A percentile compares a stretch with the other conserved stretches of the same genome.
Evolutionary conservation across 257 asterid genomes (phyloP).

Genomic region (Solanum ossicruentum): DNA sequence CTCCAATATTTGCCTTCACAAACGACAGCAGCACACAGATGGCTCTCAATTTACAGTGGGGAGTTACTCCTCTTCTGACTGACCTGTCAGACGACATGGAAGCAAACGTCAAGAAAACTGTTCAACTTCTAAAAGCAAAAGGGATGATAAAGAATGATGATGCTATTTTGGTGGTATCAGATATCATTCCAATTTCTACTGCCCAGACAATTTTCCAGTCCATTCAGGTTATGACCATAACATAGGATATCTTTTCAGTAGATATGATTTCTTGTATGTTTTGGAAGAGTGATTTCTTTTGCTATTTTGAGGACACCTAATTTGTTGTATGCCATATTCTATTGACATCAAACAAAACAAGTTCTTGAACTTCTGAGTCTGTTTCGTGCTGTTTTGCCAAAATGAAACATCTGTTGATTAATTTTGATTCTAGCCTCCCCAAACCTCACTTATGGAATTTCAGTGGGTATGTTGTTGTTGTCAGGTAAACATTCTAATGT

Average conservation of each 20-base stretch:
- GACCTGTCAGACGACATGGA: slow-evolving; percentile 78
- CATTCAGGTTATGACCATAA: slow-evolving; percentile 52
- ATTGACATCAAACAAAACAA: neutral
- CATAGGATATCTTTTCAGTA: neutral
- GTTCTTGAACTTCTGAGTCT: neutral
- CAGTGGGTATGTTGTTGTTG: too few relatives aligned
- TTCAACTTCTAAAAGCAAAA: slow-evolving; percentile 39
- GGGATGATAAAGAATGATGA: slow-evolving; percentile 57
- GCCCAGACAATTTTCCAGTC: slow-evolving; percentile 52
- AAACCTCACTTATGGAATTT: too few relatives aligned
- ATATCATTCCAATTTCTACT: slow-evolving; percentile 44
- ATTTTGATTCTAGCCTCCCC: neutral
- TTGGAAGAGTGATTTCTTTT: neutral
- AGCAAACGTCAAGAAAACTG: slow-evolving; percentile 30
- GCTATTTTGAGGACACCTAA: neutral
- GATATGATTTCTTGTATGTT: neutral
- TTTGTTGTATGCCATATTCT: neutral
- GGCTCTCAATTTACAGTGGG: slow-evolving; percentile 77
- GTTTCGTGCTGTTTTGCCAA: neutral
- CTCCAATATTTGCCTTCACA: slow-evolving; percentile 76
- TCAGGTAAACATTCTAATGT: neutral
- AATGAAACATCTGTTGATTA: neutral
- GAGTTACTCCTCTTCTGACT: slow-evolving; percentile 49
- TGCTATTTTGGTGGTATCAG: slow-evolving; percentile 48
- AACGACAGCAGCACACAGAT: slow-evolving; percentile 47